A percentile compares a stretch with the other conserved stretches of the same genome.
These are phyloP conservation scores for Dunaliella primolecta DNA, from an alignment of 139 green algal species.

Conservation along the genomic window DNA sequence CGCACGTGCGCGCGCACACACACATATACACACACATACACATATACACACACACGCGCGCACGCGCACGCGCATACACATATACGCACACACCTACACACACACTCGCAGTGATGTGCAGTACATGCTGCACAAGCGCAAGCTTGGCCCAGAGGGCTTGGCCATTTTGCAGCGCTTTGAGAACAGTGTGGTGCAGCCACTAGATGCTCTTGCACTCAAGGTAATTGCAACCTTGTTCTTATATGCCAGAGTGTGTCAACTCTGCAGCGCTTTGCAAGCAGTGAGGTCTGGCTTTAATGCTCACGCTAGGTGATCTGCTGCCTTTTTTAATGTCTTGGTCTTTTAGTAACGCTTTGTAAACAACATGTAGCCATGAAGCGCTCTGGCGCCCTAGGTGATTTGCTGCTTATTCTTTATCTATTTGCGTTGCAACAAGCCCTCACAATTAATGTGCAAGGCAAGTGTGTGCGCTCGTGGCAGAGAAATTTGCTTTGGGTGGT, in stretches of 20 bases:
- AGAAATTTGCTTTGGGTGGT: too few relatives aligned
- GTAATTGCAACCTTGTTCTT: neutral
- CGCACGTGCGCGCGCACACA: neutral
- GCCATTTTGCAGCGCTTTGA: conserved; percentile 19
- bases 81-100: neutral
- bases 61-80: neutral
- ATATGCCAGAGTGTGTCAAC: neutral
- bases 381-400: too few relatives aligned
- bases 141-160: conserved; percentile 20
- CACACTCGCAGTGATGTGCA: conserved; percentile 13
- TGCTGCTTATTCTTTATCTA: too few relatives aligned
- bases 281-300: neutral
- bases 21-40: neutral
- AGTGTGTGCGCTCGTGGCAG: too few relatives aligned
- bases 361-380: too few relatives aligned
- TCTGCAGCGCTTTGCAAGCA: neutral
- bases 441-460: too few relatives aligned
- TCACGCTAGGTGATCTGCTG: too few relatives aligned
- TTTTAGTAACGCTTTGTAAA: too few relatives aligned
- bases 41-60: neutral
- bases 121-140: conserved; percentile 25
- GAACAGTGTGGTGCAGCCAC: neutral
- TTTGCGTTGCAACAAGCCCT: too few relatives aligned
- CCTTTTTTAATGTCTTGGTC: too few relatives aligned
- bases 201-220: neutral